Percentiles rank a stretch among this genome's conserved stretches.
Evolutionary conservation across 441 rosid species (phyloP).

Genomic region (Corymbia calophylla): DNA sequence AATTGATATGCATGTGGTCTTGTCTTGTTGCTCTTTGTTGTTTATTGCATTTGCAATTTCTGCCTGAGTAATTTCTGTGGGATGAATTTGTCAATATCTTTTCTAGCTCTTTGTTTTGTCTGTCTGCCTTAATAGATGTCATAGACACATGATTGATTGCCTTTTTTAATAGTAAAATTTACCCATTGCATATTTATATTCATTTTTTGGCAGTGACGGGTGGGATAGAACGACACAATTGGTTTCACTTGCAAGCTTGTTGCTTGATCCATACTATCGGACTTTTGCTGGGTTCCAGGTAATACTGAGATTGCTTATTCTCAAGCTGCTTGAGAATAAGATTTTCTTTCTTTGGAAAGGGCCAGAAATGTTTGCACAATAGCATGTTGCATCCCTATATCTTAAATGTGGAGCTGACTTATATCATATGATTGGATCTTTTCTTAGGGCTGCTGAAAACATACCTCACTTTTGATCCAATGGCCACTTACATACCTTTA

Average conservation of each 20-base stretch:
- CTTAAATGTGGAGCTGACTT: not conserved
- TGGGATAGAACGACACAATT: constrained; percentile 99
- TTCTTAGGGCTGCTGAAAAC: not conserved
- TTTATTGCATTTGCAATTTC: not conserved
- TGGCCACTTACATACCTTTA: not conserved
- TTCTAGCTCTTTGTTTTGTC: not conserved
- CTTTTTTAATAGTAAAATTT: not conserved
- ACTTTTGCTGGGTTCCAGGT: constrained; percentile 99
- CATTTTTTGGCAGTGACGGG: constrained; percentile 63
- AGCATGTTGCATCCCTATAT: not conserved
- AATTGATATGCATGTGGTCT: not conserved
- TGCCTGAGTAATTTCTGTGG: not conserved
- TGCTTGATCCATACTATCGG: constrained; percentile 95
- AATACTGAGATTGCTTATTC: constrained; percentile 1
- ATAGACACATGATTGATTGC: not conserved
- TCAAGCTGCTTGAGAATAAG: not conserved
- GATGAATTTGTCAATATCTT: not conserved
- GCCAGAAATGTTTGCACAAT: not conserved
- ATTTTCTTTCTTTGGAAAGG: not conserved
- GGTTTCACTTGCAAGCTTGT: constrained; percentile 87
- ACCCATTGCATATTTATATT: not conserved
- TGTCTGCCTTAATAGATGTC: not conserved
- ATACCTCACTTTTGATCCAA: not conserved
- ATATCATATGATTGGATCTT: not conserved
- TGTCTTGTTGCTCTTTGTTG: not conserved